A percentile compares a stretch with the other conserved stretches of the same genome.
Evolutionary conservation across 805 yeast species (phyloP).

Genomic region (Wickerhamiella parazyma): DNA sequence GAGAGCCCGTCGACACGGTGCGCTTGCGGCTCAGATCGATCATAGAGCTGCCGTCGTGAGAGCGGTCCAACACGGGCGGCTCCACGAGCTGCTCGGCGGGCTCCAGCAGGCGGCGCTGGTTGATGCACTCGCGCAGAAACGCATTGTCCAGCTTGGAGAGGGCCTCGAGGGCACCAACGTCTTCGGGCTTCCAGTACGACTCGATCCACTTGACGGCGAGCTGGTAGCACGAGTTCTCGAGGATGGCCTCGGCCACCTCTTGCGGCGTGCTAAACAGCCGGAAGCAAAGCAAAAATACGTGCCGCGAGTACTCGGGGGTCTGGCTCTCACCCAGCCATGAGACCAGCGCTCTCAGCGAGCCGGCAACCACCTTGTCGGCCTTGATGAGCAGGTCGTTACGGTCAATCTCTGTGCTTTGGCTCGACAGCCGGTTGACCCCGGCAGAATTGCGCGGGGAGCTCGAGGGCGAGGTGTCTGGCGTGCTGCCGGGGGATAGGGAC

Average conservation of each 20-base stretch:
- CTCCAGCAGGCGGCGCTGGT: slow-evolving; percentile 2
- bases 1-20: neutral
- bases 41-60: neutral
- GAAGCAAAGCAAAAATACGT: slow-evolving; percentile 67
- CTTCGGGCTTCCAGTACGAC: slow-evolving; percentile 68
- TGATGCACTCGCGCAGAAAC: slow-evolving; percentile 4
- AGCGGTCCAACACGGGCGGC: slow-evolving; percentile 4
- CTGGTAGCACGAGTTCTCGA: slow-evolving; percentile 6
- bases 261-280: slow-evolving; percentile 54
- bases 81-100: slow-evolving; percentile 3
- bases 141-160: slow-evolving; percentile 45
- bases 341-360: slow-evolving; percentile 23
- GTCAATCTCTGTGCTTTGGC: neutral
- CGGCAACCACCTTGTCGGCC: slow-evolving; percentile 24
- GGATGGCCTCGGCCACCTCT: slow-evolving; percentile 41
- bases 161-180: slow-evolving; percentile 49
- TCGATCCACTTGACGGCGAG: slow-evolving; percentile 52
- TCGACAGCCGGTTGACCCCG: neutral
- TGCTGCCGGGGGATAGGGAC: neutral
- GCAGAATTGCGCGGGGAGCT: neutral
- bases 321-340: slow-evolving; percentile 19
- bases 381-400: slow-evolving; percentile 14
- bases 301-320: slow-evolving; percentile 35
- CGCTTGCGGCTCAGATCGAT: neutral
- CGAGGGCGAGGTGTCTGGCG: neutral